Percentiles rank a stretch among this genome's conserved stretches.
phyloP scores from a whole-genome alignment of 805 yeast species.

The Saturnispora gosingensis region DNA sequence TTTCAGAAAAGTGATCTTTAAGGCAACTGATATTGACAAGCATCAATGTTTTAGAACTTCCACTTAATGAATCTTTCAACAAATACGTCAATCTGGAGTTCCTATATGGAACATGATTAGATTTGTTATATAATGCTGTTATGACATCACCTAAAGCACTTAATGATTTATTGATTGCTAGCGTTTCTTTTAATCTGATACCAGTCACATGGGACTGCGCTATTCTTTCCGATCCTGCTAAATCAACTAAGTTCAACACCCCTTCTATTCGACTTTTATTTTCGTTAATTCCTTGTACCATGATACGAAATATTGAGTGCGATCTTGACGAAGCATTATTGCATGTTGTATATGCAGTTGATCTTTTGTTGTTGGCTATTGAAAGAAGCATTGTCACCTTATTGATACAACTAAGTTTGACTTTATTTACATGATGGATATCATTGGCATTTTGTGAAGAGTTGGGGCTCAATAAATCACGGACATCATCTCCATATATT shows the following conservation, averaged over 20 bases:
- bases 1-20: slow-evolving; percentile 55
- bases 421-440: slow-evolving; percentile 49
- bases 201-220: slow-evolving; percentile 70
- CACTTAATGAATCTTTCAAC: slow-evolving; percentile 74
- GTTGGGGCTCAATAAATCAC: slow-evolving; percentile 48
- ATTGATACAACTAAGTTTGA: slow-evolving; percentile 32
- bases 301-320: slow-evolving; percentile 69
- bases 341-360: slow-evolving; percentile 73
- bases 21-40: slow-evolving; percentile 81
- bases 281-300: slow-evolving; percentile 49
- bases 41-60: slow-evolving; percentile 85
- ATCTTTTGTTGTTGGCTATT: slow-evolving; percentile 51
- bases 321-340: slow-evolving; percentile 88
- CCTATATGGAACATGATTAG: slow-evolving; percentile 54
- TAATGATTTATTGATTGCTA: slow-evolving; percentile 77
- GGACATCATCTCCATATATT: slow-evolving; percentile 75
- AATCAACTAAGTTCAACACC: slow-evolving; percentile 69
- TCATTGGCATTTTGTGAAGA: slow-evolving; percentile 57
- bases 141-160: slow-evolving; percentile 90
- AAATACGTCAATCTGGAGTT: slow-evolving; percentile 73
- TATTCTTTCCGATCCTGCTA: slow-evolving; percentile 91
- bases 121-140: slow-evolving; percentile 23
- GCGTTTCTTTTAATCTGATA: slow-evolving; percentile 75
- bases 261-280: slow-evolving; percentile 34
- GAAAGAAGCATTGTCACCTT: slow-evolving; percentile 43